Evolutionary conservation across 75 land plant genomes (phyloP).

Genomic region (Selaginella tamariscina): DNA sequence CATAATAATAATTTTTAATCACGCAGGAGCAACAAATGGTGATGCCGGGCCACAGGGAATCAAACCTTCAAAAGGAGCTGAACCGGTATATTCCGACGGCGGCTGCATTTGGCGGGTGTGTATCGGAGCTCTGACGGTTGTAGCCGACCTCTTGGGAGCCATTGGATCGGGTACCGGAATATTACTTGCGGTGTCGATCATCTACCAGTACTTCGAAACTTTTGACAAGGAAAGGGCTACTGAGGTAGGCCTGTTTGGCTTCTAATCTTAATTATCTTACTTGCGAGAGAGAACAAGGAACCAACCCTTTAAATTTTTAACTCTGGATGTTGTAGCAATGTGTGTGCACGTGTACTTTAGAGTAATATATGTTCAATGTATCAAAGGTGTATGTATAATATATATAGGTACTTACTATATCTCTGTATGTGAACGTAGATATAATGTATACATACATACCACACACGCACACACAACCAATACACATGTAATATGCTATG

Average conservation of each 20-base stretch:
- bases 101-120: slow-evolving; percentile 76
- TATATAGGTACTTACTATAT: too few species aligned
- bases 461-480: too few species aligned
- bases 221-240: slow-evolving; percentile 68
- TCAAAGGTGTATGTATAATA: too few species aligned
- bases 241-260: slow-evolving; percentile 63
- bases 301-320: too few species aligned
- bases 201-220: slow-evolving; percentile 70
- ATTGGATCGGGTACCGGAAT: slow-evolving; percentile 71
- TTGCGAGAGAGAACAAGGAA: too few species aligned
- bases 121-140: slow-evolving; percentile 59
- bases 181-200: slow-evolving; percentile 63
- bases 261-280: too few species aligned
- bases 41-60: slow-evolving; percentile 65
- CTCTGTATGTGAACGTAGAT: too few species aligned
- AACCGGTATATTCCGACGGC: slow-evolving; percentile 76
- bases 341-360: too few species aligned
- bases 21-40: slow-evolving; percentile 74
- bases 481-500: too few species aligned
- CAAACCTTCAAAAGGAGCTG: slow-evolving; percentile 58
- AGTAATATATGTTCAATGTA: too few species aligned
- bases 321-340: too few species aligned
- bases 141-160: slow-evolving; percentile 75
- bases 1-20: neutral
- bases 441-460: too few species aligned